Evolutionary conservation across 2,329 filamentous ascomycete species (phyloP).

Genomic region (Sporothrix brasiliensis): DNA sequence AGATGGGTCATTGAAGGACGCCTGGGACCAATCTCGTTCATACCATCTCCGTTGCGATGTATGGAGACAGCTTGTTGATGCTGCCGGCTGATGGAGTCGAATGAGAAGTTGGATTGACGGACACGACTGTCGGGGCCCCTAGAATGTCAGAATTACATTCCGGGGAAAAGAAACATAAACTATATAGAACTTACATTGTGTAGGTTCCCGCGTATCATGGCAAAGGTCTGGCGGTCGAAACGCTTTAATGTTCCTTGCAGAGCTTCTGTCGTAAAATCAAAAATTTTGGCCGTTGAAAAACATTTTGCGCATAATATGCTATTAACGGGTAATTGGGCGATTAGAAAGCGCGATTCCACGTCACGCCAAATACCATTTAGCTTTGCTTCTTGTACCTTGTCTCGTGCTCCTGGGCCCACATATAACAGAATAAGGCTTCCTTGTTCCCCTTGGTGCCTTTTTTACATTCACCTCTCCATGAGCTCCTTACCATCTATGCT

Average conservation of each 20-base stretch:
- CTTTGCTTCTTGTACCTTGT: background rate
- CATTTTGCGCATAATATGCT: background rate
- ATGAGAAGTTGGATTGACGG: conserved; percentile 5
- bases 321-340: background rate
- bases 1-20: background rate
- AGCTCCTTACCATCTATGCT: too few relatives aligned
- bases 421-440: background rate
- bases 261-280: conserved; percentile 16
- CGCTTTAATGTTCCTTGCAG: conserved; percentile 8
- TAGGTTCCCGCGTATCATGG: conserved; percentile 33
- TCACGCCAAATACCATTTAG: conserved; percentile 21
- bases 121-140: conserved; percentile 28
- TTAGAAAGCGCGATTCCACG: background rate
- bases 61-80: background rate
- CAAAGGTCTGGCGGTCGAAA: conserved; percentile 12
- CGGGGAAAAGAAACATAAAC: background rate
- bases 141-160: background rate
- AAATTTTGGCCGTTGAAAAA: background rate
- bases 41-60: conserved; percentile 26
- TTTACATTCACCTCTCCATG: too few relatives aligned
- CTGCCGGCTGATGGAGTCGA: background rate
- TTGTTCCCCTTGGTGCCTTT: background rate
- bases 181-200: conserved; percentile 26
- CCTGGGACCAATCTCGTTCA: background rate
- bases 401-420: background rate